A percentile compares a stretch with the other conserved stretches of the same genome.
phyloP scores from a whole-genome alignment of 768 basidiomycete genomes.

The Lactarius sp. region DNA sequence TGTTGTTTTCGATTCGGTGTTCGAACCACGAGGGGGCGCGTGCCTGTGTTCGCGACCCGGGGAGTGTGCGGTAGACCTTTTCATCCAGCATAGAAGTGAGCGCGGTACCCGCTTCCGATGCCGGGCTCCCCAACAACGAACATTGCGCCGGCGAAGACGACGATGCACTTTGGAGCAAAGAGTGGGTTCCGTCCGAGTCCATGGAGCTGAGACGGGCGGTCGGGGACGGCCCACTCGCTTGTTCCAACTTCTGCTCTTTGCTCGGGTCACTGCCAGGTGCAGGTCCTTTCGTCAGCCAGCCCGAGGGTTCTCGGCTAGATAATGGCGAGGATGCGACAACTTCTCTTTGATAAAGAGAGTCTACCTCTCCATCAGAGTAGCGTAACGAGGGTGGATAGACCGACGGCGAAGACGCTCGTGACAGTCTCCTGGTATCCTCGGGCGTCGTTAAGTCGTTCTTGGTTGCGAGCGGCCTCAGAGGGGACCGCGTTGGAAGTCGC shows the following conservation, averaged over 20 bases:
- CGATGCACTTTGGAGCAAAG: background rate
- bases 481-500: constrained; percentile 26
- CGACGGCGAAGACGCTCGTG: constrained; percentile 26
- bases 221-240: background rate
- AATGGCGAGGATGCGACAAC: background rate
- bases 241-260: background rate
- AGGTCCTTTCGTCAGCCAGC: background rate
- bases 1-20: background rate
- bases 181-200: background rate
- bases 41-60: background rate
- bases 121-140: background rate
- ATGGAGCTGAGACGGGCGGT: background rate
- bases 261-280: background rate
- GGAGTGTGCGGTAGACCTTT: constrained; percentile 24
- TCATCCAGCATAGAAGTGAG: constrained; percentile 45
- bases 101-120: constrained; percentile 2
- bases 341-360: constrained; percentile 18
- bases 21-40: background rate
- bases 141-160: background rate
- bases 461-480: constrained; percentile 7
- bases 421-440: background rate
- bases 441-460: background rate
- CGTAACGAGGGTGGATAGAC: constrained; percentile 27
- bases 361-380: constrained; percentile 13
- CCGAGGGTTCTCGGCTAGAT: background rate